Evolutionary conservation across 768 basidiomycete genomes (phyloP), one percentile per base, ranked within the genome.

Genomic region (Cystofilobasidium capitatum): DNA sequence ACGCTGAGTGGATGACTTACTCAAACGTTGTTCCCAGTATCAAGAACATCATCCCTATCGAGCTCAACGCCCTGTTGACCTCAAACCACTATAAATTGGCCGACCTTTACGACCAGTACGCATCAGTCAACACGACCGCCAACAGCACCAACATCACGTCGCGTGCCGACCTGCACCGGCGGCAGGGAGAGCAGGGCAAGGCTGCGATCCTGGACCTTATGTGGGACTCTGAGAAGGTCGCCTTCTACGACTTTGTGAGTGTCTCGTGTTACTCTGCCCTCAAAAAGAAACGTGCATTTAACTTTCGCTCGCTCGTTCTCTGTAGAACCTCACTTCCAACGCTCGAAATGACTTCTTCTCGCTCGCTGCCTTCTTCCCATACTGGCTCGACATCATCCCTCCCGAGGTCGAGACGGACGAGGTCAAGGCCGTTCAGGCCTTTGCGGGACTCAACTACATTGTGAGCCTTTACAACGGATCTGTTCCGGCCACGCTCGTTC

Each of bases 381-480:
- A 87, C 58, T 96, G 91, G 93, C 85, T 82, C 61, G 87, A 85
- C 22, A 91, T 97, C 72, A 79, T 91, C 57, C 93, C 93, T 0
- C 72, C 81, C 29, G 86, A 89, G 71, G 73, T 96, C 8, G 77
- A 84, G 12, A 73, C 76, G 26, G 83, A 82, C 70, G 77, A 81
- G 58, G 77, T 78, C 6, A 84, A 84, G 8, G 84, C 90, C 0
- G 86, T 90, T 66, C 81, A 82, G 8, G 83, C 83, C 70, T 94
- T 94, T 74, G 79, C 88, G 2, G 81, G 86, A 0, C 74, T 91
- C 12, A 85, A 92, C 73, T 80, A 89, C 79, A 85, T 90, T 3
- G 67, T 77, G 26, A 72, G 71, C 16, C 74, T 69, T 58, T 97
- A 91, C 75, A 91, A 92, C 72, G 93, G 93, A 26, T 88, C 90